Percentiles rank a stretch among this genome's conserved stretches.
These are phyloP conservation scores for Chamaecyparis obtusa DNA, from an alignment of 75 land plant species.

Conservation along the genomic window DNA sequence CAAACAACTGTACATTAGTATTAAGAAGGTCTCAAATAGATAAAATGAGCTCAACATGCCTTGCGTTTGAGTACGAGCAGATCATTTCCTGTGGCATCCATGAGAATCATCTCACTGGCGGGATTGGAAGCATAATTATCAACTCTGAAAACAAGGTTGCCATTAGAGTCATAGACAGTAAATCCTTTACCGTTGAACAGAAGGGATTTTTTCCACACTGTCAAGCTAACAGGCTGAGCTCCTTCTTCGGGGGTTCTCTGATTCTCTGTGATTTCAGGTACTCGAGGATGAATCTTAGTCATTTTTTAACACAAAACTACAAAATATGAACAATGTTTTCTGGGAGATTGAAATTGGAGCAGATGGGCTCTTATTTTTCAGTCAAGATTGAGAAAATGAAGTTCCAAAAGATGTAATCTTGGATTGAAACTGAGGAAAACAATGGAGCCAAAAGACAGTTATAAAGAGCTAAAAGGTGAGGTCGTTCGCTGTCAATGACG, in stretches of 20 bases:
- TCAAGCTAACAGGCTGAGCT: background rate
- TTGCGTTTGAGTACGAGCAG: background rate
- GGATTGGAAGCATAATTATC: constrained; percentile 6
- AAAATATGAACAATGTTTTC: too few species aligned
- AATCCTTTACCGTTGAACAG: constrained; percentile 1
- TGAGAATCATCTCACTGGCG: background rate
- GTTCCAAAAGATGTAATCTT: too few species aligned
- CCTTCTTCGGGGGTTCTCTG: background rate
- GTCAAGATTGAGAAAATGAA: too few species aligned
- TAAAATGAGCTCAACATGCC: background rate
- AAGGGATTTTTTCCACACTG: constrained; percentile 7
- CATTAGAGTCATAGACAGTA: background rate
- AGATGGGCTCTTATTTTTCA: too few species aligned
- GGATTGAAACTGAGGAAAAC: too few species aligned
- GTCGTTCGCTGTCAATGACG: too few species aligned
- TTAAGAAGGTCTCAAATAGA: background rate
- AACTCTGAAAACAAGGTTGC: constrained; percentile 6
- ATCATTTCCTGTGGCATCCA: background rate
- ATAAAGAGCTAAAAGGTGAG: too few species aligned
- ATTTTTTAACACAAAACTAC: too few species aligned
- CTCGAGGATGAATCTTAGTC: background rate
- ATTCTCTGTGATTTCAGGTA: too few species aligned
- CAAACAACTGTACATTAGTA: too few species aligned
- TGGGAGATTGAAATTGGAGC: too few species aligned
- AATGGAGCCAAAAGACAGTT: too few species aligned